These are phyloP conservation scores for Luvunga scandens DNA, from an alignment of 345 rosid genomes.

Conservation along the genomic window DNA sequence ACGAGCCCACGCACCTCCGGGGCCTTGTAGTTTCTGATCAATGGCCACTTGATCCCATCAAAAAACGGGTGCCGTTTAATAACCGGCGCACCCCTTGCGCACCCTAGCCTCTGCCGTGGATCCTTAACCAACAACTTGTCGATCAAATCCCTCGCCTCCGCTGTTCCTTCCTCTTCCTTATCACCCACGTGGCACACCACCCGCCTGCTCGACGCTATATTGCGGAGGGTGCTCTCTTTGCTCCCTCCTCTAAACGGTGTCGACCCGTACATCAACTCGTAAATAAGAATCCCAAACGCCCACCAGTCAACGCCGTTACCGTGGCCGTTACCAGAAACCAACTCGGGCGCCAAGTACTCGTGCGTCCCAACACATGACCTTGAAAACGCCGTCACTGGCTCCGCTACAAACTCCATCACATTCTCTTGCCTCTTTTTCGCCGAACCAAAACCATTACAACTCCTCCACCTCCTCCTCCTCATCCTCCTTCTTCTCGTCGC, in stretches of 20 bases:
- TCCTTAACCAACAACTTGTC: conserved; percentile 74
- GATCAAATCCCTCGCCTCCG: conserved; percentile 70
- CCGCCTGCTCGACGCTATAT: conserved; percentile 44
- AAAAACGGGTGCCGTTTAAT: conserved; percentile 78
- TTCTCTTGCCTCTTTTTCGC: conserved; percentile 29
- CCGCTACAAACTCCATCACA: conserved; percentile 55
- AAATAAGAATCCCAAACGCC: conserved; percentile 77
- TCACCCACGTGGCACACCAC: conserved; percentile 39
- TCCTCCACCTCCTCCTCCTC: background rate
- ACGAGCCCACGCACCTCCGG: conserved; percentile 60
- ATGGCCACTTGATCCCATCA: conserved; percentile 70
- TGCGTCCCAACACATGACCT: conserved; percentile 86
- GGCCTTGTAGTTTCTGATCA: conserved; percentile 73
- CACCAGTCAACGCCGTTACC: conserved; percentile 97
- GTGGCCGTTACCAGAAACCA: conserved; percentile 74
- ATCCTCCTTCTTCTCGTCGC: background rate
- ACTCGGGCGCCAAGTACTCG: conserved; percentile 91
- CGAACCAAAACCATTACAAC: conserved; percentile 30
- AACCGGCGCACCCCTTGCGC: conserved; percentile 71
- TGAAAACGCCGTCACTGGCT: conserved; percentile 61
- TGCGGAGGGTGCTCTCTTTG: conserved; percentile 72
- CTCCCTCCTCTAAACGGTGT: conserved; percentile 81
- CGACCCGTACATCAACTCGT: conserved; percentile 69
- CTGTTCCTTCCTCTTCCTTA: conserved; percentile 38
- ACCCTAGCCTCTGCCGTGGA: conserved; percentile 70